Conservation (phyloP, 345 rosid genomes). For the Angophora floribunda region DNA sequence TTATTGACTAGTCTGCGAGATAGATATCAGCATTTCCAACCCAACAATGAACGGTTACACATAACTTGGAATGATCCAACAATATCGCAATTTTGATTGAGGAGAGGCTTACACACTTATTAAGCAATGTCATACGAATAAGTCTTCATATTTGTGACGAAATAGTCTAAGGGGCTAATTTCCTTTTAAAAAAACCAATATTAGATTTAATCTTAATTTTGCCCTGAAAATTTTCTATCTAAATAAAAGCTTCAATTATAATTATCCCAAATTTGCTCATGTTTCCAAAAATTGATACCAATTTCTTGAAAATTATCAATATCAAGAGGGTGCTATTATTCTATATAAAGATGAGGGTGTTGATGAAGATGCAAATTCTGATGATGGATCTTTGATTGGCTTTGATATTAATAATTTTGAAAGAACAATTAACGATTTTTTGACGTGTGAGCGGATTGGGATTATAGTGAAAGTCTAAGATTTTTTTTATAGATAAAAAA, state of each 20-base stretch:
- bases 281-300: no score
- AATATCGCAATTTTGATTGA: not conserved
- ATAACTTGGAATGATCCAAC: not conserved
- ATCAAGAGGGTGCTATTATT: not conserved
- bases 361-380: not conserved
- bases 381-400: not conserved
- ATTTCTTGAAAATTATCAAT: not conserved
- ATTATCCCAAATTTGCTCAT: not conserved
- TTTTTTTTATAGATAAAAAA: no score
- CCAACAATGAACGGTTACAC: not conserved
- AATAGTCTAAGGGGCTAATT: no score
- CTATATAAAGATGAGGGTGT: no score
- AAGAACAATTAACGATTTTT: not conserved
- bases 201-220: not conserved
- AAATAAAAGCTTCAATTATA: accelerated
- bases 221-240: not conserved
- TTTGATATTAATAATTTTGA: no score
- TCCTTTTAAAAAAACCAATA: no score
- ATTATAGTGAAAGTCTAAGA: not conserved
- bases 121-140: not conserved
- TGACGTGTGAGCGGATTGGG: not conserved
- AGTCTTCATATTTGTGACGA: not conserved
- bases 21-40: not conserved
- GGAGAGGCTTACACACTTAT: not conserved
- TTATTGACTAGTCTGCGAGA: not conserved